Percentiles rank a stretch among this genome's conserved stretches.
phyloP scores from a whole-genome alignment of 148 eudicot genomes.

The Rhododendron molle region DNA sequence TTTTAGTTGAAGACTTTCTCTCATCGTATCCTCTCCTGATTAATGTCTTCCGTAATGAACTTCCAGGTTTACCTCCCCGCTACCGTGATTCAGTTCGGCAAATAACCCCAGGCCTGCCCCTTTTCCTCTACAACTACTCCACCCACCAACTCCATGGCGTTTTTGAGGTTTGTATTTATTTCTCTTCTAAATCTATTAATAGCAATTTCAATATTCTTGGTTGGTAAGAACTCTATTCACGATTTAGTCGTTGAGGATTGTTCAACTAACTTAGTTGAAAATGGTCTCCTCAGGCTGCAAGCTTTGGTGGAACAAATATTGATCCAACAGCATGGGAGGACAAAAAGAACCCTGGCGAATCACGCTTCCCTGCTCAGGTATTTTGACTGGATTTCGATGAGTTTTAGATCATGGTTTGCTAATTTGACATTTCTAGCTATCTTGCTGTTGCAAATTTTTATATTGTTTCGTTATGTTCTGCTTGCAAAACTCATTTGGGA shows the following conservation, averaged over 20 bases:
- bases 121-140: conserved; percentile 97
- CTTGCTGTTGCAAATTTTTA: neutral
- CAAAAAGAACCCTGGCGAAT: conserved; percentile 95
- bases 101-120: conserved; percentile 96
- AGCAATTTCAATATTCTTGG: neutral
- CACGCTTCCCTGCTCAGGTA: conserved; percentile 99
- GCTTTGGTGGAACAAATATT: conserved; percentile 95
- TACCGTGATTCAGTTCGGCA: conserved; percentile 95
- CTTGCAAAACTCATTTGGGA: neutral
- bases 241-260: neutral
- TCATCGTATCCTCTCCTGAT: neutral
- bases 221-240: neutral
- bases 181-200: neutral
- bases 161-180: conserved; percentile 70
- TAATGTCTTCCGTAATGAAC: conserved; percentile 1
- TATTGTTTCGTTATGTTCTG: neutral
- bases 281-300: conserved; percentile 68
- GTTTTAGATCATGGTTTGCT: neutral
- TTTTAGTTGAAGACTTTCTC: neutral
- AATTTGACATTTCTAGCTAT: neutral
- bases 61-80: conserved; percentile 86
- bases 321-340: conserved; percentile 98
- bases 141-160: conserved; percentile 98
- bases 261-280: neutral
- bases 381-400: neutral